phyloP scores from a whole-genome alignment of 2,329 filamentous ascomycete genomes.

The Ceratocystis cacaofunesta region DNA sequence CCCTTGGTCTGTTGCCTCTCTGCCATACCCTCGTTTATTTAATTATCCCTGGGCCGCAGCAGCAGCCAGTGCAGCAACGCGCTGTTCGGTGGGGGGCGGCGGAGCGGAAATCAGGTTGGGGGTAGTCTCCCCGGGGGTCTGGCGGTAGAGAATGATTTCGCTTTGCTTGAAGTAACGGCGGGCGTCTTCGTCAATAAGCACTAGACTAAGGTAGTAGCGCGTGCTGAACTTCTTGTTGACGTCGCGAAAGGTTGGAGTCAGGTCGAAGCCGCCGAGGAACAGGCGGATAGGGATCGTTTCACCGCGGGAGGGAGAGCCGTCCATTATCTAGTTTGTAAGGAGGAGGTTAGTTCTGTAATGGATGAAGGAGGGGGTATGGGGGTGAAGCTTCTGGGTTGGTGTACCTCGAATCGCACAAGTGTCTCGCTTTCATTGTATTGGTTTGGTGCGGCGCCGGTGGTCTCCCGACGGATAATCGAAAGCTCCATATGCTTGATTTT shows the following conservation, averaged over 20 bases:
- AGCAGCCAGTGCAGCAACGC: conserved; percentile 27
- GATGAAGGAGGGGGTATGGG: neutral
- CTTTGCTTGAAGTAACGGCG: conserved; percentile 98
- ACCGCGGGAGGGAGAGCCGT: conserved; percentile 91
- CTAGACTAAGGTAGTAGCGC: conserved; percentile 89
- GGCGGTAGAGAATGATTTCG: conserved; percentile 91
- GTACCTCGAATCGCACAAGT: conserved; percentile 82
- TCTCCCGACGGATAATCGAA: conserved; percentile 92
- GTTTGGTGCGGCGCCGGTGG: conserved; percentile 88
- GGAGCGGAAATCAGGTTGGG: conserved; percentile 19
- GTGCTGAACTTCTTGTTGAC: conserved; percentile 99
- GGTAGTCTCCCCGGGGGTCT: conserved; percentile 40
- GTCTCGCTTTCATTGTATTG: conserved; percentile 99
- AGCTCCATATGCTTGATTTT: conserved; percentile 99
- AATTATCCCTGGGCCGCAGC: conserved; percentile 16
- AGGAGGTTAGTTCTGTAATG: neutral
- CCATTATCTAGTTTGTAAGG: conserved; percentile 60
- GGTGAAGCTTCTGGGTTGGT: conserved; percentile 4
- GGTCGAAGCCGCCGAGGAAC: conserved; percentile 92
- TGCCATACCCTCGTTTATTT: neutral
- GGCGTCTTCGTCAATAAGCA: conserved; percentile 93
- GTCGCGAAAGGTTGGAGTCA: conserved; percentile 95
- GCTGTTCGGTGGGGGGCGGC: conserved; percentile 32
- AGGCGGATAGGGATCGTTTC: conserved; percentile 90
- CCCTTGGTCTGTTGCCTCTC: conserved; percentile 18